phyloP scores from a whole-genome alignment of 805 yeast genomes.

The Babjeviella inositovora region DNA sequence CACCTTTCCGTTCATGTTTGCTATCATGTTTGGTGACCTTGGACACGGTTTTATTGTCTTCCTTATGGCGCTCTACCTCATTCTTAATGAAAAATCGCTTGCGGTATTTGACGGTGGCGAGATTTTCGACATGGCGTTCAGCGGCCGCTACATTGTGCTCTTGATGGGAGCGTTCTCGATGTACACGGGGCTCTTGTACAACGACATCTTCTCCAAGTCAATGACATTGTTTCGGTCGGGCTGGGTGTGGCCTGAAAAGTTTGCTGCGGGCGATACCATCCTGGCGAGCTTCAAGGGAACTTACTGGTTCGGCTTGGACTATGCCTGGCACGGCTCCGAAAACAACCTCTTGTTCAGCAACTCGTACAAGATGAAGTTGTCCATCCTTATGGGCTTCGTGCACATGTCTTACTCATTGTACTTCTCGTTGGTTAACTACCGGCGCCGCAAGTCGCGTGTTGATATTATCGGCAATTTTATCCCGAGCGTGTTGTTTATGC shows the following conservation, averaged over 20 bases:
- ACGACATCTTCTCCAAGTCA: slow-evolving; percentile 56
- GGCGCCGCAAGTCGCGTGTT: slow-evolving; percentile 37
- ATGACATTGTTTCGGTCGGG: slow-evolving; percentile 55
- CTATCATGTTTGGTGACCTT: slow-evolving; percentile 72
- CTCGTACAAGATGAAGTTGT: slow-evolving; percentile 65
- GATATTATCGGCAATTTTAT: slow-evolving; percentile 61
- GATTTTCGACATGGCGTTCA: slow-evolving; percentile 63
- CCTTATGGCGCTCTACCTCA: slow-evolving; percentile 36
- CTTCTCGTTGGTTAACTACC: slow-evolving; percentile 50
- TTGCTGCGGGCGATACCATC: slow-evolving; percentile 30
- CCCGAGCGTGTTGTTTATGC: slow-evolving; percentile 65
- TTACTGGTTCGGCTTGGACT: slow-evolving; percentile 52
- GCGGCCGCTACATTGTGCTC: slow-evolving; percentile 53
- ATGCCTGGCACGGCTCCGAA: slow-evolving; percentile 73
- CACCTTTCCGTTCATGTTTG: slow-evolving; percentile 72
- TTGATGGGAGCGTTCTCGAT: slow-evolving; percentile 62
- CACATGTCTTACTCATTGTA: slow-evolving; percentile 62
- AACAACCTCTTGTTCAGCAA: slow-evolving; percentile 54
- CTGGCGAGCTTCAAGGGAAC: slow-evolving; percentile 30
- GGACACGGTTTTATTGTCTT: slow-evolving; percentile 61
- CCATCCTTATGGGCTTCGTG: slow-evolving; percentile 58
- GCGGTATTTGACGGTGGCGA: slow-evolving; percentile 50
- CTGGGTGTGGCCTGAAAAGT: slow-evolving; percentile 47
- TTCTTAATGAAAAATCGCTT: slow-evolving; percentile 34
- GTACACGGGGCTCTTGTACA: slow-evolving; percentile 61